These are phyloP conservation scores for Dictyophora rubrovolvata DNA, from an alignment of 768 basidiomycete genomes.

Conservation along the genomic window DNA sequence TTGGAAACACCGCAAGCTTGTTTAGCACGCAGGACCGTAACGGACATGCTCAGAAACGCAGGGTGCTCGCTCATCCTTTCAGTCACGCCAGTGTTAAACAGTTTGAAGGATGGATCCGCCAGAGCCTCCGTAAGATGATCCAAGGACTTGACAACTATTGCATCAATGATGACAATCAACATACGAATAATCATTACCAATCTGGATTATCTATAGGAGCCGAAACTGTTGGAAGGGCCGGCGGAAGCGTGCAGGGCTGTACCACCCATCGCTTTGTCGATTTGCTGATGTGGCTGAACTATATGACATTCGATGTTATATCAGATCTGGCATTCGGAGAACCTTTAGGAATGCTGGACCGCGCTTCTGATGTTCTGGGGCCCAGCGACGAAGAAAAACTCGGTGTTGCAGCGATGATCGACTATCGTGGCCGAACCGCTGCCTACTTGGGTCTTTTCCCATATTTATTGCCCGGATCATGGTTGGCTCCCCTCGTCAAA, in stretches of 20 bases:
- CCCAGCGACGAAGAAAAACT: background rate
- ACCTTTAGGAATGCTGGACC: constrained; percentile 23
- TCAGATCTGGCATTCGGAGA: constrained; percentile 27
- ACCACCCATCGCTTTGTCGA: constrained; percentile 1
- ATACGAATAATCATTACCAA: background rate
- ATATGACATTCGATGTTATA: constrained; percentile 17
- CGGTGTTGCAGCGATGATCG: background rate
- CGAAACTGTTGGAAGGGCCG: background rate
- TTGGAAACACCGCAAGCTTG: constrained; percentile 19
- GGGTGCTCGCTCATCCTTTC: constrained; percentile 25
- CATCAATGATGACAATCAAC: background rate
- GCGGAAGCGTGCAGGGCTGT: background rate
- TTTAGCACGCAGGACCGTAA: constrained; percentile 24
- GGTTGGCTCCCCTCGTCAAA: background rate
- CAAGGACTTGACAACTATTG: background rate
- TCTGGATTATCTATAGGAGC: background rate
- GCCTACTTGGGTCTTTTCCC: constrained; percentile 3
- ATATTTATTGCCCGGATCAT: background rate
- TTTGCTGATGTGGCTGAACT: constrained; percentile 24
- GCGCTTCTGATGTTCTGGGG: constrained; percentile 7
- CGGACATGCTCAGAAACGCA: constrained; percentile 24
- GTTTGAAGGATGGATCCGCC: constrained; percentile 3
- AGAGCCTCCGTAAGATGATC: background rate
- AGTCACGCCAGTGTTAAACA: background rate
- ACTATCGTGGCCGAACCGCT: constrained; percentile 7